Base-by-base conservation (phyloP, 2,329 filamentous ascomycete genomes). In the Colletotrichum spaethianum region DNA sequence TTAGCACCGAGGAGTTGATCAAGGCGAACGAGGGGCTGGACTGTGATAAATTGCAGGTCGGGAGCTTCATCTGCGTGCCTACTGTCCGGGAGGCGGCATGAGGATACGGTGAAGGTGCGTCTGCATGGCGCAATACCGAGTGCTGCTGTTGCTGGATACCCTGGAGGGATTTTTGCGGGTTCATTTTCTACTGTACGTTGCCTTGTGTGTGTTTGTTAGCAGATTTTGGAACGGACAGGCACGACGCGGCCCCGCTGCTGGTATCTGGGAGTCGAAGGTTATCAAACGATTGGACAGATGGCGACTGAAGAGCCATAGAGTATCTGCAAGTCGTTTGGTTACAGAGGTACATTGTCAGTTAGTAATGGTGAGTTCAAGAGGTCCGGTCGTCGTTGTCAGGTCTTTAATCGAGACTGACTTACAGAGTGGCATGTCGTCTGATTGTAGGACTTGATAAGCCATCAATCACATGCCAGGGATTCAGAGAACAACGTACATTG, bases 1-100 rank as follows among this genome's bases (percentile, higher is more conserved):
- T 86, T 67, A 80, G 78, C 52, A 80, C 90, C 28, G 84, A 87
- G 18, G 83, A 83, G 26, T 76, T 90, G 38, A n/a, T 86, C 72
- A 77, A 76, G 31, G 75, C 82, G 46, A 90, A 90, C 68, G 60
- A 78, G 26, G 81, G 79, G 1, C 75, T 90, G 14, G 79, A 87
- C 66, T 90, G 89, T 75, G 83, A 86, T 31, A 78, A 75, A 50
- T 75, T 90, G 68, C 62, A 52, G 38, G 73, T 85, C 36, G 86
- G 86, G 18, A 77, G 79, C 33, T 74, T 77, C 8, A 80, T 89
- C 50, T 89, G 88, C 76, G 77, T 89, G 23, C 85, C 86, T 3
- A 66, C 67, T 6, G 38, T 42, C 3, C 36, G 31, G 8, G 62
- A 46, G 44, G 44, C 8, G 31, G 76, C 73, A 36, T 64, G 26